phyloP scores from a whole-genome alignment of 1,284 basidiomycete genomes.

The Puccinia hordei region DNA sequence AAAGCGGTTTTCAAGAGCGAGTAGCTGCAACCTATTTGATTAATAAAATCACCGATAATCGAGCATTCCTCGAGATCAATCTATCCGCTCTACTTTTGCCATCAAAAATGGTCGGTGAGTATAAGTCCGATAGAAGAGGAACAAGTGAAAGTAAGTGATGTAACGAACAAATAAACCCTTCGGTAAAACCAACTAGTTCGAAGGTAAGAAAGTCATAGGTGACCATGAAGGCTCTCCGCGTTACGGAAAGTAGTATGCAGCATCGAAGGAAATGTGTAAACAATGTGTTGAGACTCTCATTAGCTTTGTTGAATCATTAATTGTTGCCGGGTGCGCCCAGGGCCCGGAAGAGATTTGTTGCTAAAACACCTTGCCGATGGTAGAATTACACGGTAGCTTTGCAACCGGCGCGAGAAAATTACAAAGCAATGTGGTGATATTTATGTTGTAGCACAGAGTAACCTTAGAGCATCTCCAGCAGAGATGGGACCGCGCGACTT shows the following conservation, averaged over 20 bases:
- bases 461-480: no score
- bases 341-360: background rate
- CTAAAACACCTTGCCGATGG: background rate
- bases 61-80: slow-evolving; percentile 14
- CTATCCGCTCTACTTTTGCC: background rate
- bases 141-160: background rate
- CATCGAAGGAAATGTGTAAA: background rate
- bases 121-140: background rate
- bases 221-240: background rate
- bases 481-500: no score
- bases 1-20: background rate
- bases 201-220: background rate
- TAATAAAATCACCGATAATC: no score
- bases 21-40: background rate
- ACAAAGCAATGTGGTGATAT: background rate
- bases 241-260: background rate
- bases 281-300: background rate
- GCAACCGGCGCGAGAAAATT: background rate
- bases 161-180: background rate
- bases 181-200: background rate
- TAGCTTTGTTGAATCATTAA: slow-evolving; percentile 12
- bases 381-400: background rate
- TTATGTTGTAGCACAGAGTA: background rate
- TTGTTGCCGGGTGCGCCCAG: slow-evolving; percentile 6
- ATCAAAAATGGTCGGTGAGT: background rate